phyloP scores from a whole-genome alignment of 2,329 filamentous ascomycete species.

The Harringtonia lauricola region DNA sequence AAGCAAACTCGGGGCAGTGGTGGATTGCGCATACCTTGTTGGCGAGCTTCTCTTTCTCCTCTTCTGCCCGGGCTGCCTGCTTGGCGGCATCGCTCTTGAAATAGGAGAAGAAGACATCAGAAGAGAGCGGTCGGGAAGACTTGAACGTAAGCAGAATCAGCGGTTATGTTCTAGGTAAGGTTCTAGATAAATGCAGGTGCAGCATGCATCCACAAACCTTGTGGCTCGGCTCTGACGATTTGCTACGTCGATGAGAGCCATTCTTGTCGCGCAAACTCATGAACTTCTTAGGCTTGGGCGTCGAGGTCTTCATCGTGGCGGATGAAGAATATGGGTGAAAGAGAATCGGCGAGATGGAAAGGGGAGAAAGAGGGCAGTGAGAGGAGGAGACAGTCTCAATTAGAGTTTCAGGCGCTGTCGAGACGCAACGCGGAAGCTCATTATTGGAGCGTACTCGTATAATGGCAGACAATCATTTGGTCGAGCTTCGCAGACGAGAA shows the following conservation, averaged over 20 bases:
- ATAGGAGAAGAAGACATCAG: constrained; percentile 50
- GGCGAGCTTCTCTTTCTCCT: constrained; percentile 26
- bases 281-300: constrained; percentile 53
- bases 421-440: background rate
- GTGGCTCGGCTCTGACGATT: constrained; percentile 40
- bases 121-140: constrained; percentile 35
- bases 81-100: constrained; percentile 52
- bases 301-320: constrained; percentile 37
- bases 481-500: too few relatives aligned
- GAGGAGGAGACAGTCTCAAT: background rate
- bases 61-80: constrained; percentile 42
- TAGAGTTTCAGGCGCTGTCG: background rate
- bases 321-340: background rate
- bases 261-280: constrained; percentile 60
- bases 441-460: background rate
- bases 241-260: constrained; percentile 39
- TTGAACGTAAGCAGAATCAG: too few relatives aligned
- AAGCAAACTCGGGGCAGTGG: background rate
- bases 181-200: background rate
- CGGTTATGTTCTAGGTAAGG: background rate
- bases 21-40: constrained; percentile 4
- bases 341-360: background rate
- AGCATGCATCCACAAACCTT: constrained; percentile 30
- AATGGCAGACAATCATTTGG: too few relatives aligned
- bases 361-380: too few relatives aligned